Conservation (phyloP, 2,329 filamentous ascomycete species). For the Venturia oleaginea region DNA sequence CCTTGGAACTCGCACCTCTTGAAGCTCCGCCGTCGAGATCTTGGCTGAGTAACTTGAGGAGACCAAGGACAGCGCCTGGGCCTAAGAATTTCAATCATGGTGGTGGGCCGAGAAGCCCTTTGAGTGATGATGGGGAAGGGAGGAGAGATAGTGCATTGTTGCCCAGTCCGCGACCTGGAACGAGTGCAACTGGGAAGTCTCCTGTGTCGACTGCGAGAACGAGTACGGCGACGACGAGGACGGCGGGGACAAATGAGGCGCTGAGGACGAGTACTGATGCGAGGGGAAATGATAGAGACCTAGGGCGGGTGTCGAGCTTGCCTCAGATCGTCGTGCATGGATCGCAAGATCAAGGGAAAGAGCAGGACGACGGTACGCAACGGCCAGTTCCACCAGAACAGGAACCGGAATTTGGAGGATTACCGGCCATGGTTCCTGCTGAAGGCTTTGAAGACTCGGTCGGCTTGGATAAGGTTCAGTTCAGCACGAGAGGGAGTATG, state of each 20-base stretch:
- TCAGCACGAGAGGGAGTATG: constrained; percentile 53
- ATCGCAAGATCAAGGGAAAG: constrained; percentile 21
- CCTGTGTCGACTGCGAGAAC: neutral
- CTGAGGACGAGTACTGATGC: neutral
- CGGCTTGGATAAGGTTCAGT: constrained; percentile 43
- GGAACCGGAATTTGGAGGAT: constrained; percentile 27
- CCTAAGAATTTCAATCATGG: neutral
- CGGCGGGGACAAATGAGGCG: neutral
- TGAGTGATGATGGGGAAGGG: constrained; percentile 3
- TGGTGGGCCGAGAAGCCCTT: neutral
- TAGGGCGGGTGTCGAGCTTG: constrained; percentile 27
- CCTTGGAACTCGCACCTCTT: neutral
- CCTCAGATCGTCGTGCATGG: constrained; percentile 38
- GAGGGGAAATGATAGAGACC: neutral
- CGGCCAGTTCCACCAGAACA: neutral
- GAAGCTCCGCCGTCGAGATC: neutral
- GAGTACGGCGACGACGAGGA: neutral
- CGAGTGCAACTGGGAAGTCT: neutral
- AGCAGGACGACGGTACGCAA: neutral
- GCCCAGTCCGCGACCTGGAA: neutral
- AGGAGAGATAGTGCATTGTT: constrained; percentile 10
- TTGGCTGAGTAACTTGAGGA: constrained; percentile 9
- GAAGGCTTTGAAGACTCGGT: constrained; percentile 44
- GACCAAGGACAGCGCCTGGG: constrained; percentile 11
- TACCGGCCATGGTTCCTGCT: constrained; percentile 45